phyloP scores from a whole-genome alignment of 495 filamentous ascomycete species.

The Penicillium verhagenii region DNA sequence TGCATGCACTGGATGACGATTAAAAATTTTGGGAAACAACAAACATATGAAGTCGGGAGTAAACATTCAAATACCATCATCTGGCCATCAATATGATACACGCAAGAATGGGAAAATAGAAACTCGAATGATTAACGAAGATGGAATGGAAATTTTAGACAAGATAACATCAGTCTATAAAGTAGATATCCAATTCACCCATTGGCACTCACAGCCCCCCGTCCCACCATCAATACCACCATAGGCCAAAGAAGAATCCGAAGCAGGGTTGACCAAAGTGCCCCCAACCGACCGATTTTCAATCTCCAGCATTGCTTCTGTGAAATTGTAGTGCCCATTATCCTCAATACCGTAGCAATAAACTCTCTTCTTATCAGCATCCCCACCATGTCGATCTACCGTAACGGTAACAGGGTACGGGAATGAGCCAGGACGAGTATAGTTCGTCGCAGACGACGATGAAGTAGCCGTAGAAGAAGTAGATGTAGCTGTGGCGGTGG shows the following conservation, averaged over 20 bases:
- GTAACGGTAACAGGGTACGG: constrained; percentile 84
- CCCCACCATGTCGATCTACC: constrained; percentile 76
- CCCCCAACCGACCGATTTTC: constrained; percentile 63
- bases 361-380: constrained; percentile 58
- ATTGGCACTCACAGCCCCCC: constrained; percentile 73
- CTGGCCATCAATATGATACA: no score
- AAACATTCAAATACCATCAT: no score
- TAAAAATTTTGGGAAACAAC: no score
- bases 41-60: no score
- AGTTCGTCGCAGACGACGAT: constrained; percentile 51
- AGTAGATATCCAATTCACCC: constrained; percentile 59
- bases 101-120: not conserved
- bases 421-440: constrained; percentile 68
- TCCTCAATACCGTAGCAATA: constrained; percentile 64
- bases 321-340: constrained; percentile 49
- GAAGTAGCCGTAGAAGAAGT: constrained; percentile 21
- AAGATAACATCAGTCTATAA: constrained; percentile 2
- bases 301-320: constrained; percentile 51
- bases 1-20: no score
- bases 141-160: not conserved
- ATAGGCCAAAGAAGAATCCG: constrained; percentile 32
- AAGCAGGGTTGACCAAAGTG: constrained; percentile 56
- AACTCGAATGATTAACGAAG: not conserved
- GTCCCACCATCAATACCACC: constrained; percentile 68
- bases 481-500: constrained; percentile 9